These are phyloP conservation scores for Pseudonitzschia delicatissima DNA, from an alignment of 108 stramenopile genomes.

Conservation along the genomic window DNA sequence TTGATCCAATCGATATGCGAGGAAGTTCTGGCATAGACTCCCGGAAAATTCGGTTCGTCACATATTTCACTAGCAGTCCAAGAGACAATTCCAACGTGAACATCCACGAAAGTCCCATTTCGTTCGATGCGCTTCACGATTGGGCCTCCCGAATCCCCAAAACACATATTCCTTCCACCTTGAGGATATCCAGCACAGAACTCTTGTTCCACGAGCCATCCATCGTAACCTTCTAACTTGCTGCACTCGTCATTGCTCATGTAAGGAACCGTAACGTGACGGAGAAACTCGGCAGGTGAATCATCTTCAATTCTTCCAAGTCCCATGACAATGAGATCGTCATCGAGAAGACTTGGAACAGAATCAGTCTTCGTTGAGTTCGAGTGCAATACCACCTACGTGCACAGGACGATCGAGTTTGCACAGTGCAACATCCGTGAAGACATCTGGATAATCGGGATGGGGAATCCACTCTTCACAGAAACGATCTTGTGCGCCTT, in stretches of 20 bases:
- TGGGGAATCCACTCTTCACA: not conserved
- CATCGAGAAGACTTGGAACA: not conserved
- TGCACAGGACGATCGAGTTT: not conserved
- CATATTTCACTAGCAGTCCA: conserved; percentile 22
- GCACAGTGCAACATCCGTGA: not conserved
- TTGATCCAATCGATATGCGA: conserved; percentile 46
- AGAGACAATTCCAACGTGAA: conserved; percentile 13
- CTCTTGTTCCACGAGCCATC: not conserved
- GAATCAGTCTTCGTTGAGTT: not conserved
- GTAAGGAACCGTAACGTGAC: not conserved
- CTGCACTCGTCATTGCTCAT: not conserved
- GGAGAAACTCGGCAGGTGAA: not conserved
- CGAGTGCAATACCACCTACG: not conserved
- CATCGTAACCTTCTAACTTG: not conserved
- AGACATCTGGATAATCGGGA: not conserved
- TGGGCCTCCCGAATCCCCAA: conserved; percentile 61
- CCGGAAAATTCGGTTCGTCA: conserved; percentile 24
- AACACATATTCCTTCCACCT: conserved; percentile 24
- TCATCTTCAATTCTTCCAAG: not conserved
- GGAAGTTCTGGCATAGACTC: conserved; percentile 56
- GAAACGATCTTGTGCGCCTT: not conserved
- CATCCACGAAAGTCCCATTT: not conserved
- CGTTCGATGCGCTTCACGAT: conserved; percentile 20
- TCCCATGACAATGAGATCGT: not conserved
- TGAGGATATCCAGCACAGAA: conserved; percentile 20